Conservation (phyloP, 1,139 yeast genomes). For the Yamadazyma dendronema region DNA sequence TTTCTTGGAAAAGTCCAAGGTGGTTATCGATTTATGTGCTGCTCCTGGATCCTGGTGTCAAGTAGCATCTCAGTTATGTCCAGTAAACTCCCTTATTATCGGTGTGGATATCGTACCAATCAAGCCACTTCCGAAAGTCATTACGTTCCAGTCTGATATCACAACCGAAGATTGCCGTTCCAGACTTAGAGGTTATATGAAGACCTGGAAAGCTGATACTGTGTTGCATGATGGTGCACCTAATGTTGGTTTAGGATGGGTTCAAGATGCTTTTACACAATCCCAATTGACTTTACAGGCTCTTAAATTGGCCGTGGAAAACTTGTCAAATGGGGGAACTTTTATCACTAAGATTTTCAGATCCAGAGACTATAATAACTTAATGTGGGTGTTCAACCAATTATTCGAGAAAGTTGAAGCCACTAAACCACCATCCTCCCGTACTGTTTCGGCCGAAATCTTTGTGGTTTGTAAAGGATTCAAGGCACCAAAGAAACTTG, state of each 20-base stretch:
- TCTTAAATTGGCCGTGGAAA: conserved; percentile 91
- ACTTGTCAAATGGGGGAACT: conserved; percentile 89
- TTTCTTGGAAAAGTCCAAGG: conserved; percentile 92
- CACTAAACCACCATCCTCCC: conserved; percentile 97
- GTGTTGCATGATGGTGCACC: conserved; percentile 99
- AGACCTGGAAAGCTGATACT: conserved; percentile 98
- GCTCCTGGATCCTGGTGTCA: conserved; percentile 99
- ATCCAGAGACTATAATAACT: conserved; percentile 94
- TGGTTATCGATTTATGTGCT: conserved; percentile 96
- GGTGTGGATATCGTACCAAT: conserved; percentile 99
- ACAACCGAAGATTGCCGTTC: conserved; percentile 98
- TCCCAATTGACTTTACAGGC: conserved; percentile 94
- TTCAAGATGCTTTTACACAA: conserved; percentile 98
- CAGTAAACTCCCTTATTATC: conserved; percentile 85
- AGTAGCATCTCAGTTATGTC: conserved; percentile 92
- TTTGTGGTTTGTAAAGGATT: conserved; percentile 95
- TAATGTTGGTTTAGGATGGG: conserved; percentile 98
- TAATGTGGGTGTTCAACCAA: conserved; percentile 97
- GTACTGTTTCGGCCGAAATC: conserved; percentile 98
- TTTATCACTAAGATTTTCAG: conserved; percentile 95
- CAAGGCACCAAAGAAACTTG: conserved; percentile 93
- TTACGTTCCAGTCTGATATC: conserved; percentile 93
- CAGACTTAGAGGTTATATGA: conserved; percentile 89
- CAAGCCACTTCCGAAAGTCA: conserved; percentile 89
- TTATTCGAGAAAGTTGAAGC: conserved; percentile 96